Evolutionary conservation across 305 asterid species (phyloP).

Genomic region (Plantago rigida): DNA sequence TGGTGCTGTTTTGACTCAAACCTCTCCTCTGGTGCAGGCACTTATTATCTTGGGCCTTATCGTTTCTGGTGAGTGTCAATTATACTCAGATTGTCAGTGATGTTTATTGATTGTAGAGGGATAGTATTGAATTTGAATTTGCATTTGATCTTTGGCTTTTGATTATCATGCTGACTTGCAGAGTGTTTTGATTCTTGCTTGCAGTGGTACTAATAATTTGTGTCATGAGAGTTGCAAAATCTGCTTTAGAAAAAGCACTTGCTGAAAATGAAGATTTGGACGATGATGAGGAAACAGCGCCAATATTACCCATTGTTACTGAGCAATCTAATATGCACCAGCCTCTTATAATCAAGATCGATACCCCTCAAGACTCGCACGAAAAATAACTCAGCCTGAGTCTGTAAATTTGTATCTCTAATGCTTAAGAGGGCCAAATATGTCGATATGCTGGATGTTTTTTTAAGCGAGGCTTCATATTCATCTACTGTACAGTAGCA

Average conservation of each 20-base stretch:
- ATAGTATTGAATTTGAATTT: background rate
- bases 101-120: background rate
- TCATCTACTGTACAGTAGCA: slow-evolving; percentile 39
- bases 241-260: slow-evolving; percentile 78
- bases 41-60: slow-evolving; percentile 55
- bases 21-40: slow-evolving; percentile 51
- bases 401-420: slow-evolving; percentile 34
- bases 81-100: too few relatives aligned
- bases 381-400: slow-evolving; percentile 29
- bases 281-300: slow-evolving; percentile 25
- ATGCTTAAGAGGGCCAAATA: slow-evolving; percentile 13
- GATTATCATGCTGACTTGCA: background rate
- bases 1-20: slow-evolving; percentile 11
- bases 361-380: slow-evolving; percentile 34
- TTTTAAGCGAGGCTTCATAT: slow-evolving; percentile 27
- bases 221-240: slow-evolving; percentile 74
- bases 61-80: slow-evolving; percentile 65
- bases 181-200: slow-evolving; percentile 16
- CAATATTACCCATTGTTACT: slow-evolving; percentile 32
- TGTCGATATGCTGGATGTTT: slow-evolving; percentile 14
- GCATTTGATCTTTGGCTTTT: background rate
- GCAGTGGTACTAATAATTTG: slow-evolving; percentile 57
- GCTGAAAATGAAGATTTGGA: slow-evolving; percentile 66
- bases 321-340: slow-evolving; percentile 38
- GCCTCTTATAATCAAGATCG: slow-evolving; percentile 53